Percentiles rank a stretch among this genome's conserved stretches.
Evolutionary conservation across 2,329 filamentous ascomycete species (phyloP).

Genomic region (Aspergillus unguis): DNA sequence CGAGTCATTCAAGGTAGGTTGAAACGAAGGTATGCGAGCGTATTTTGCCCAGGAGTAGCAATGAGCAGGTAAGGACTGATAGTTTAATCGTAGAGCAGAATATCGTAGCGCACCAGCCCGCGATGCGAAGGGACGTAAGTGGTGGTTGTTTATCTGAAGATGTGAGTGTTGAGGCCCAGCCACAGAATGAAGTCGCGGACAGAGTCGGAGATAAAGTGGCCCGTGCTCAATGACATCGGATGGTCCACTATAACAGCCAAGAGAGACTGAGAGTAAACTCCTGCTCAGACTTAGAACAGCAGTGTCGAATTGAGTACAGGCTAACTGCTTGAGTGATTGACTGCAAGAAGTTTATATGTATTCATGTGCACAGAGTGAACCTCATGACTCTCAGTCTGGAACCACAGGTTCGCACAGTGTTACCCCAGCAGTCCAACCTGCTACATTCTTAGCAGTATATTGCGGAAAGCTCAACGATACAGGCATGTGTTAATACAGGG

Average conservation of each 20-base stretch:
- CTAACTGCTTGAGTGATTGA: background rate
- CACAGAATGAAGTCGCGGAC: background rate
- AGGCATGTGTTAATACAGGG: too few species aligned
- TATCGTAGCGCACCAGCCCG: constrained; percentile 12
- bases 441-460: too few species aligned
- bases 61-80: constrained; percentile 6
- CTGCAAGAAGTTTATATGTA: too few species aligned
- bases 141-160: background rate
- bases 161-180: background rate
- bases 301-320: background rate
- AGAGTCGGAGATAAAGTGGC: constrained; percentile 6
- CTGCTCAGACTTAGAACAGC: too few species aligned
- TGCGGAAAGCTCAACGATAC: too few species aligned
- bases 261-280: too few species aligned
- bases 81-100: background rate
- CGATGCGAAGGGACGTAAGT: constrained; percentile 2
- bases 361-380: too few species aligned
- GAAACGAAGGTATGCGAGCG: background rate
- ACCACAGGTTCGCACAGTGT: background rate
- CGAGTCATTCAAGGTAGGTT: constrained; percentile 13
- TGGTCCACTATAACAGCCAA: background rate
- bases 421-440: background rate
- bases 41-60: background rate
- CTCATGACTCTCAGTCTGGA: too few species aligned
- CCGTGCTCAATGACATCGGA: constrained; percentile 6